These are phyloP conservation scores for Eragrostis curvula DNA, from an alignment of 176 grass and related monocot species.

Conservation along the genomic window DNA sequence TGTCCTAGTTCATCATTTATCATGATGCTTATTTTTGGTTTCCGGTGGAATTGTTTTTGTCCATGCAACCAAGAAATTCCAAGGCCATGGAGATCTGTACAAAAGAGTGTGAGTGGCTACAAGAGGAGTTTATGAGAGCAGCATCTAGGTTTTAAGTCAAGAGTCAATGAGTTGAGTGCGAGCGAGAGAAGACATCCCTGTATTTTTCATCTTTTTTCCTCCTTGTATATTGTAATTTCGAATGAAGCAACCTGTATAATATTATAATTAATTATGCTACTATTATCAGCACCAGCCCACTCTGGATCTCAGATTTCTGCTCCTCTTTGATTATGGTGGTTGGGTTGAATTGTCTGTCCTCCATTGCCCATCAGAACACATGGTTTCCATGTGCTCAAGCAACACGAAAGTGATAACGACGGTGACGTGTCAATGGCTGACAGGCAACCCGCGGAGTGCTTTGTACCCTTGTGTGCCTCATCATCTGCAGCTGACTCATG, in stretches of 20 bases:
- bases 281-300: neutral
- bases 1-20: constrained; percentile 42
- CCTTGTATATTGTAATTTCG: constrained; percentile 55
- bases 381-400: constrained; percentile 60
- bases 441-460: neutral
- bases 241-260: constrained; percentile 51
- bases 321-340: constrained; percentile 5
- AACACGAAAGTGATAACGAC: constrained; percentile 31
- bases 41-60: constrained; percentile 64
- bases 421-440: constrained; percentile 32
- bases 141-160: constrained; percentile 36
- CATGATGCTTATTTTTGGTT: constrained; percentile 55
- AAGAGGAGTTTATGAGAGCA: constrained; percentile 10
- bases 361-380: neutral
- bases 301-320: neutral
- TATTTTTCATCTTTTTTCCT: constrained; percentile 23
- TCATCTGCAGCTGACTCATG: neutral
- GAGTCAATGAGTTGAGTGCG: constrained; percentile 26
- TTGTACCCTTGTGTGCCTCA: neutral
- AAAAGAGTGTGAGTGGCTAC: constrained; percentile 66
- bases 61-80: constrained; percentile 69
- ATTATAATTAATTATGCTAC: constrained; percentile 20
- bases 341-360: neutral
- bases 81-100: constrained; percentile 70
- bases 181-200: constrained; percentile 11